phyloP scores from a whole-genome alignment of 2,329 filamentous ascomycete genomes.

The Diaporthe longicolla region DNA sequence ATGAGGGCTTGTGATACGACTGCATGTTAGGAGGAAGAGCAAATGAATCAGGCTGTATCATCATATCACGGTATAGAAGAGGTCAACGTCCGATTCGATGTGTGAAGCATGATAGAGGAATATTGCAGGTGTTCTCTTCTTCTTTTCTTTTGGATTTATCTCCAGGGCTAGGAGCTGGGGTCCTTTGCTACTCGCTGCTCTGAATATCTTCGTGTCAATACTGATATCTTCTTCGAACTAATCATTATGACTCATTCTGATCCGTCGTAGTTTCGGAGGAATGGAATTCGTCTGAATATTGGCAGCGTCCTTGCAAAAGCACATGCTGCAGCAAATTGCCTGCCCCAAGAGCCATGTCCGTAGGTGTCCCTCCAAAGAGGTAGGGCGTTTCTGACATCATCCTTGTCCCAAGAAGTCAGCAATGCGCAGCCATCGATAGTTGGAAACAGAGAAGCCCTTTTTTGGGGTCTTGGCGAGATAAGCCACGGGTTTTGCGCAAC shows the following conservation, averaged over 20 bases:
- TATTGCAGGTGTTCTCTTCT: background rate
- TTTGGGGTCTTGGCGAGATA: constrained; percentile 51
- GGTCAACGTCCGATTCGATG: background rate
- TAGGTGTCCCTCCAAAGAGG: background rate
- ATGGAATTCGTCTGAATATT: too few relatives aligned
- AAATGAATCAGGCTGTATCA: background rate
- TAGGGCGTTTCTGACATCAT: background rate
- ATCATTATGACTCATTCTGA: background rate
- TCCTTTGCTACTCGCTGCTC: background rate
- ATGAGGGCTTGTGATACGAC: background rate
- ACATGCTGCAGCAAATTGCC: background rate
- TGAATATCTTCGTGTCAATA: background rate
- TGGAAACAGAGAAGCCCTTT: background rate
- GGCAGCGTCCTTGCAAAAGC: background rate
- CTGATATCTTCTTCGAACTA: background rate
- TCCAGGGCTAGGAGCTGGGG: background rate
- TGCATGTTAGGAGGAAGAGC: background rate
- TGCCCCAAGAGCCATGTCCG: too few relatives aligned
- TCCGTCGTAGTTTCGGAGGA: background rate
- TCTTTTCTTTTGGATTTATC: too few relatives aligned
- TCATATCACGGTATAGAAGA: background rate
- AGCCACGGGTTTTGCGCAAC: constrained; percentile 15
- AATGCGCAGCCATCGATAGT: background rate
- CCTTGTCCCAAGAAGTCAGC: background rate
- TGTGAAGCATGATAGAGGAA: background rate